These are phyloP conservation scores for Aspergillus proliferans DNA, from an alignment of 2,329 filamentous ascomycete species.

Conservation along the genomic window DNA sequence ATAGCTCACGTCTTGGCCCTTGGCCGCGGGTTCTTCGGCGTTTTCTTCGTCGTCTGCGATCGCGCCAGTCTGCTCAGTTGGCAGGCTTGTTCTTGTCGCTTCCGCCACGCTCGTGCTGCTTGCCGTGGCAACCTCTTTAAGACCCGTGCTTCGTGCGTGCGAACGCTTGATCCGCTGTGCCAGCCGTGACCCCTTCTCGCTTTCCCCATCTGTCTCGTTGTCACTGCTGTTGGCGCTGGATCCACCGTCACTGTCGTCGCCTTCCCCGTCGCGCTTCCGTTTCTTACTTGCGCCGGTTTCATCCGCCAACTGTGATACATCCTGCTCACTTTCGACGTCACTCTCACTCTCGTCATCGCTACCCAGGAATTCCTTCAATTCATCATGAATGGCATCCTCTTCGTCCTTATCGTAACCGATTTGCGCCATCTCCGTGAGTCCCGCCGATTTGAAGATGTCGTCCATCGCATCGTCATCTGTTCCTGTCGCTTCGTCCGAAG, in stretches of 20 bases:
- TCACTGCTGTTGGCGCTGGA: conserved; percentile 19
- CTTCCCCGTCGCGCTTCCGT: conserved; percentile 29
- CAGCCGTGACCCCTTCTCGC: conserved; percentile 35
- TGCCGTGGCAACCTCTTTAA: conserved; percentile 31
- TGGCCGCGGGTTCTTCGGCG: conserved; percentile 21
- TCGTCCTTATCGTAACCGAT: conserved; percentile 57
- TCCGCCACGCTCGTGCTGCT: conserved; percentile 10
- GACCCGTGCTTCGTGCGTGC: conserved; percentile 34
- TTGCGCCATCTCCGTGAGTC: conserved; percentile 44
- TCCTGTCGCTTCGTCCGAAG: conserved; percentile 45
- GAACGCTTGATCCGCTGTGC: conserved; percentile 38
- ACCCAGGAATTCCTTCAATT: conserved; percentile 66
- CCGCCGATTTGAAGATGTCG: conserved; percentile 46
- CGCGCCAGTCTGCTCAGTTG: conserved; percentile 24
- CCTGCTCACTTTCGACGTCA: conserved; percentile 48
- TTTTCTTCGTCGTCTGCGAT: conserved; percentile 18
- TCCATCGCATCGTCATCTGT: conserved; percentile 42
- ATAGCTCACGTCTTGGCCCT: conserved; percentile 21
- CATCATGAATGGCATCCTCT: conserved; percentile 61
- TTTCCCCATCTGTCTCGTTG: conserved; percentile 28
- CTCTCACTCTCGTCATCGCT: conserved; percentile 45
- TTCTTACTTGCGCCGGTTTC: conserved; percentile 24
- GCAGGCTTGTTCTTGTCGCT: not conserved
- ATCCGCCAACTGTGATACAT: conserved; percentile 27
- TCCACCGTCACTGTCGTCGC: conserved; percentile 16